A percentile compares a stretch with the other conserved stretches of the same genome.
phyloP scores from a whole-genome alignment of 139 green algal genomes.

The Mesotaenium endlicherianum region DNA sequence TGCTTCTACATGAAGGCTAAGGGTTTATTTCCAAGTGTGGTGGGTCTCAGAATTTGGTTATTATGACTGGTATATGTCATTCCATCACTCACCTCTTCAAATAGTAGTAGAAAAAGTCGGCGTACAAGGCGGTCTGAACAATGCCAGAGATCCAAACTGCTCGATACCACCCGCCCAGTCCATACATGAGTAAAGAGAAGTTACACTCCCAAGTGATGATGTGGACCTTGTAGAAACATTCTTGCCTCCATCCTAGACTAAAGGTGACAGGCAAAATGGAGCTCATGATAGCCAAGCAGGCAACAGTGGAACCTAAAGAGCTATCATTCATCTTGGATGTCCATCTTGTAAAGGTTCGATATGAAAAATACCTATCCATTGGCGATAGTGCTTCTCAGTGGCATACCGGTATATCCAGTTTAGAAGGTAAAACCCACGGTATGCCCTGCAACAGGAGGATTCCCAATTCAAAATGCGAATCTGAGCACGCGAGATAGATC shows the following conservation, averaged over 20 bases:
- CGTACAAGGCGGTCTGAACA: conserved; percentile 91
- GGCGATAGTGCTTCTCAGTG: conserved; percentile 85
- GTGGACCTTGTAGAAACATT: too few species aligned
- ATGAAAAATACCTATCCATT: conserved; percentile 87
- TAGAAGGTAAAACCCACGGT: conserved; percentile 94
- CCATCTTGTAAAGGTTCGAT: too few species aligned
- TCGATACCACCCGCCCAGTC: not conserved
- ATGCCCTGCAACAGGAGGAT: too few species aligned
- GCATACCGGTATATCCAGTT: conserved; percentile 98
- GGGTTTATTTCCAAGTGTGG: not conserved
- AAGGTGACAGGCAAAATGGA: not conserved
- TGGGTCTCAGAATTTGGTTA: not conserved
- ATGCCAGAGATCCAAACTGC: conserved; percentile 80
- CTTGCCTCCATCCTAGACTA: too few species aligned
- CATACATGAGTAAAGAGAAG: not conserved
- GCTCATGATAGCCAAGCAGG: not conserved
- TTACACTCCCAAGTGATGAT: too few species aligned
- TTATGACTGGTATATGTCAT: not conserved
- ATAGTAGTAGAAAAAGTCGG: conserved; percentile 99
- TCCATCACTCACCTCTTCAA: conserved; percentile 50
- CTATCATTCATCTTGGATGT: too few species aligned
- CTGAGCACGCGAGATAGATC: too few species aligned
- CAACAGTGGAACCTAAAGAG: not conserved
- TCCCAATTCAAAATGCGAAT: too few species aligned
- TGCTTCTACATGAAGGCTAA: not conserved